Evolutionary conservation across 2,329 filamentous ascomycete species (phyloP).

Genomic region (Fusarium sp.): DNA sequence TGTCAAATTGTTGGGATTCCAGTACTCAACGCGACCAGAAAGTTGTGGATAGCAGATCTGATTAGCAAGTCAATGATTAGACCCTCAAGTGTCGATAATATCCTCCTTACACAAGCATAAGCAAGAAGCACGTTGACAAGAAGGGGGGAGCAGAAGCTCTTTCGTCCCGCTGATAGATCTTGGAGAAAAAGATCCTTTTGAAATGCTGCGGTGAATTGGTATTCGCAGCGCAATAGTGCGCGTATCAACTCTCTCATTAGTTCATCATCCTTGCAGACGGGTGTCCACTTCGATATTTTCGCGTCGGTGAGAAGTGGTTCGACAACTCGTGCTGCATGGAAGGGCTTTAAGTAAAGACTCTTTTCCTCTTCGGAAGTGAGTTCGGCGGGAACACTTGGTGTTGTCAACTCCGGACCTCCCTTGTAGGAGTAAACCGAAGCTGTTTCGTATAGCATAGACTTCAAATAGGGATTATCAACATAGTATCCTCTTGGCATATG

Average conservation of each 20-base stretch:
- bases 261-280: constrained; percentile 49
- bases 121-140: constrained; percentile 54
- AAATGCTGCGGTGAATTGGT: constrained; percentile 51
- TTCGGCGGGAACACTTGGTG: background rate
- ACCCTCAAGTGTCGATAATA: rapidly evolving
- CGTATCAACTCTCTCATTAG: constrained; percentile 50
- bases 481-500: constrained; percentile 35
- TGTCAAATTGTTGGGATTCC: constrained; percentile 49
- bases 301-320: constrained; percentile 49
- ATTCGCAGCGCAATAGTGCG: constrained; percentile 50
- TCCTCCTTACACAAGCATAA: constrained; percentile 50
- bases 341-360: constrained; percentile 51
- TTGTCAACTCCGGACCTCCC: background rate
- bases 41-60: constrained; percentile 48
- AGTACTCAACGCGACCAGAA: constrained; percentile 49
- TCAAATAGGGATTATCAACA: constrained; percentile 44
- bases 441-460: constrained; percentile 44
- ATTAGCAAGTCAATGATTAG: background rate
- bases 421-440: constrained; percentile 17
- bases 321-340: constrained; percentile 50
- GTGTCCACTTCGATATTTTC: constrained; percentile 52
- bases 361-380: constrained; percentile 22
- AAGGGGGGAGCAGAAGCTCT: constrained; percentile 53
- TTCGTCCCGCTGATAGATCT: constrained; percentile 49
- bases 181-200: constrained; percentile 55